Base-by-base conservation (phyloP, 495 filamentous ascomycete species). In the Stereocaulon alpinum region DNA sequence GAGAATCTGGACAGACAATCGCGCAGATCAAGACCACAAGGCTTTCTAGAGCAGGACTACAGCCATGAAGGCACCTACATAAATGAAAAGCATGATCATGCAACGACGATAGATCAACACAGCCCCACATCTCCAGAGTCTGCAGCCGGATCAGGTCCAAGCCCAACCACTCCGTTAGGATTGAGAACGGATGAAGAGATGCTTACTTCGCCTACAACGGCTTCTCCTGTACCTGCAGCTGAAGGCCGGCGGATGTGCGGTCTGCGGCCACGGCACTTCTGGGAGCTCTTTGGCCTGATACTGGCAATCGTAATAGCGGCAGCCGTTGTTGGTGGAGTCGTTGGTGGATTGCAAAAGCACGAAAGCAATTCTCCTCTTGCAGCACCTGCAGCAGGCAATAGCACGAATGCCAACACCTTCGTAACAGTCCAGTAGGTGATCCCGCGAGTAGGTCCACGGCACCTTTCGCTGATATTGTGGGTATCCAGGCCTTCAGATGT, bases 321-420 rank as follows among this genome's bases (percentile, higher is more conserved):
- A 47, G 59, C 62, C 22, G 40, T 67, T 10, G 55, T 67, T 40
- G 63, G 62, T 42, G 65, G 65, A 20, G 56, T 65, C 2, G 60
- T 67, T 50, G 65, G 62, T n/a, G 65, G 65, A 24, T 40, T 60
- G 22, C 56, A 63, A 55, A 18, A 58, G 12, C 61, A 41, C 20
- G 30, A 44, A 40, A 22, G 32, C 10, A 56, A 30, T 29, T 56
- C 60, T n/a, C 40, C 60, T 34, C 43, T 30, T 5, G 32, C 53
- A 29, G 55, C 43, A 20, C n/a, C 57, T 40, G 40, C 56, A 45
- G 29, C 56, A 52, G 20, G 48, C 40, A 55, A 32, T 22, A 29
- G 12, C 34, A 27, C 49, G 1, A 47, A 40, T 5, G 43, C 40
- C 32, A 40, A 49, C 37, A 4, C 44, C 9, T 58, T 54, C n/a